Conservation (phyloP, 805 yeast genomes). For the Wickerhamiella lipophila region DNA sequence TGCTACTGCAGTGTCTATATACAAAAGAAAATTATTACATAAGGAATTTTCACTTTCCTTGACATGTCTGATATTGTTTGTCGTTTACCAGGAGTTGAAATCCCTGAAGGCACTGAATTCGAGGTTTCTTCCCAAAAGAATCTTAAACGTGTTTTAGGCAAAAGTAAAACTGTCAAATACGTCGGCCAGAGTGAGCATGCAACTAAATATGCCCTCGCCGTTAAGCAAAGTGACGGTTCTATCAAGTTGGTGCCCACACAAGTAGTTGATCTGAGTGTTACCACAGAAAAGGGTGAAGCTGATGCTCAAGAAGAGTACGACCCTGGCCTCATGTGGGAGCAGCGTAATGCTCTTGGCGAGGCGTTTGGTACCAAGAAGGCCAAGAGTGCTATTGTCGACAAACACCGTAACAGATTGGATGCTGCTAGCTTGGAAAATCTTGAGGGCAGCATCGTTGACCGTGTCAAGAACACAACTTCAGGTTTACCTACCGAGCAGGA, state of each 20-base stretch:
- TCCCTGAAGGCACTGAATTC: slow-evolving; percentile 47
- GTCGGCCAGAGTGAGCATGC: slow-evolving; percentile 38
- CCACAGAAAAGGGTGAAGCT: slow-evolving; percentile 44
- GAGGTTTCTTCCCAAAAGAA: slow-evolving; percentile 37
- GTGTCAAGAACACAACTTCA: slow-evolving; percentile 55
- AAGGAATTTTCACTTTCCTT: background rate
- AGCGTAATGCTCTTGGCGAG: slow-evolving; percentile 80
- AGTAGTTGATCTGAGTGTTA: slow-evolving; percentile 47
- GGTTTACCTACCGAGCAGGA: slow-evolving; percentile 60
- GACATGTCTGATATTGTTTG: slow-evolving; percentile 33
- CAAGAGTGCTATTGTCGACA: slow-evolving; percentile 71
- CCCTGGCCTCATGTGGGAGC: slow-evolving; percentile 36
- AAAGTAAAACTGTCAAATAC: slow-evolving; percentile 58
- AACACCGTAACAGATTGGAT: slow-evolving; percentile 76
- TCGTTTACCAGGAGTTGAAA: slow-evolving; percentile 65
- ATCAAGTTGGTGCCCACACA: slow-evolving; percentile 57
- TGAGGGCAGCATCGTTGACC: slow-evolving; percentile 71
- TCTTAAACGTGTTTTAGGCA: slow-evolving; percentile 60
- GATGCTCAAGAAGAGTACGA: slow-evolving; percentile 45
- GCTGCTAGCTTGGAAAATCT: slow-evolving; percentile 62
- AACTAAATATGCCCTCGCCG: slow-evolving; percentile 55
- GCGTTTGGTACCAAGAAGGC: slow-evolving; percentile 97
- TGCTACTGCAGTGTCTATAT: too few species aligned
- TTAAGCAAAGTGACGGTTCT: slow-evolving; percentile 53
- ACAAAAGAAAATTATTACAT: background rate